Conservation (phyloP, 2,329 filamentous ascomycete species). For the Paracoccidioides brasiliensis region DNA sequence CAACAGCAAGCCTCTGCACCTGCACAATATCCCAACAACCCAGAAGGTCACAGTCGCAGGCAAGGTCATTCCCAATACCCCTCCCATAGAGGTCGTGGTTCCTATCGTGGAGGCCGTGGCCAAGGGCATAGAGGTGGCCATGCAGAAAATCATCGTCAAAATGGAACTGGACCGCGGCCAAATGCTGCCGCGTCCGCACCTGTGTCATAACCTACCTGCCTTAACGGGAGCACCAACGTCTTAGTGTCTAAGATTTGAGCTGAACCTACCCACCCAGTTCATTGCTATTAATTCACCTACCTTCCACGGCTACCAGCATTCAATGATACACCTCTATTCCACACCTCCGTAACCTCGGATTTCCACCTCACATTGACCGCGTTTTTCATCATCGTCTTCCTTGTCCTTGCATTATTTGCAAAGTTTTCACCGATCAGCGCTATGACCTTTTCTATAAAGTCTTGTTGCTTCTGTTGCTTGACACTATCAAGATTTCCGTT, state of each 20-base stretch:
- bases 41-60: conserved; percentile 19
- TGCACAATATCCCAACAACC: conserved; percentile 5
- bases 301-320: neutral
- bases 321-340: neutral
- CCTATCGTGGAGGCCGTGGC: conserved; percentile 32
- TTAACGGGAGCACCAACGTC: neutral
- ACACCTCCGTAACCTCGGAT: neutral
- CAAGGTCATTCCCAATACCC: conserved; percentile 27
- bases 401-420: neutral
- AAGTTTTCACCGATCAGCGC: neutral
- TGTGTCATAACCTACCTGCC: conserved; percentile 3
- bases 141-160: conserved; percentile 20
- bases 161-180: conserved; percentile 15
- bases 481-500: neutral
- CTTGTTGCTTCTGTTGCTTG: neutral
- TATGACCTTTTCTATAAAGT: neutral
- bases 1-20: conserved; percentile 6
- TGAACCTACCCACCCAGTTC: neutral
- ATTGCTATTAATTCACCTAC: neutral
- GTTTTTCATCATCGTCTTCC: neutral
- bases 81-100: conserved; percentile 27
- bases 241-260: neutral
- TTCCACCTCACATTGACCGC: neutral
- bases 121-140: conserved; percentile 30
- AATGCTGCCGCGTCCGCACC: conserved; percentile 7